These are phyloP conservation scores for Komagataea norvegica DNA, from an alignment of 1,139 yeast genomes.

Conservation along the genomic window DNA sequence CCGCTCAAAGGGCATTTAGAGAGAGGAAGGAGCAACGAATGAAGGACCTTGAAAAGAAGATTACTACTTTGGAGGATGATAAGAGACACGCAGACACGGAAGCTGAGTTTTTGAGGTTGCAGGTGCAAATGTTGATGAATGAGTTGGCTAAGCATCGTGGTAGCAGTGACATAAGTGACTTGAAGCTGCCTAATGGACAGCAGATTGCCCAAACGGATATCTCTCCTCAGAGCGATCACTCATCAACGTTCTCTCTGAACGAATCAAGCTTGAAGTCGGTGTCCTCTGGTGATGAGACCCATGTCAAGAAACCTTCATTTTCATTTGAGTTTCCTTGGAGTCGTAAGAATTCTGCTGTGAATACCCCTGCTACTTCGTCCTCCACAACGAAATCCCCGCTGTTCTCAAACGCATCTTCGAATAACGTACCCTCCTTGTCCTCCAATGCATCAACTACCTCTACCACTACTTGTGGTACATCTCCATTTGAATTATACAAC, in stretches of 20 bases:
- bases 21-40: slow-evolving; percentile 88
- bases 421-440: slow-evolving; percentile 24
- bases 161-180: slow-evolving; percentile 35
- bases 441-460: slow-evolving; percentile 24
- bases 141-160: slow-evolving; percentile 69
- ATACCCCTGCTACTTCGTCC: slow-evolving; percentile 2
- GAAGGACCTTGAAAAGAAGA: slow-evolving; percentile 81
- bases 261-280: slow-evolving; percentile 14
- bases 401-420: slow-evolving; percentile 4
- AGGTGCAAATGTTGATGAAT: slow-evolving; percentile 66
- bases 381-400: slow-evolving; percentile 8
- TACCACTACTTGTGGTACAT: slow-evolving; percentile 16
- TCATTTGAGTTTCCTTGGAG: slow-evolving; percentile 42
- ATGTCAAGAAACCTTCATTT: slow-evolving; percentile 20
- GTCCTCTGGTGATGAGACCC: slow-evolving; percentile 7
- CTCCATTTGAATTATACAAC: slow-evolving; percentile 25
- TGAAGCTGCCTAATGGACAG: slow-evolving; percentile 17
- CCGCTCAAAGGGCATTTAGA: slow-evolving; percentile 95
- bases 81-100: slow-evolving; percentile 62
- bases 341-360: slow-evolving; percentile 19
- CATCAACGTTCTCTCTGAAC: slow-evolving; percentile 15
- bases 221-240: slow-evolving; percentile 9
- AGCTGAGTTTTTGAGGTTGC: slow-evolving; percentile 67
- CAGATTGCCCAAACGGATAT: background rate
- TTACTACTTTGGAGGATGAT: slow-evolving; percentile 63